Evolutionary conservation across 1,139 yeast genomes (phyloP).

Genomic region (Pichia sp.): DNA sequence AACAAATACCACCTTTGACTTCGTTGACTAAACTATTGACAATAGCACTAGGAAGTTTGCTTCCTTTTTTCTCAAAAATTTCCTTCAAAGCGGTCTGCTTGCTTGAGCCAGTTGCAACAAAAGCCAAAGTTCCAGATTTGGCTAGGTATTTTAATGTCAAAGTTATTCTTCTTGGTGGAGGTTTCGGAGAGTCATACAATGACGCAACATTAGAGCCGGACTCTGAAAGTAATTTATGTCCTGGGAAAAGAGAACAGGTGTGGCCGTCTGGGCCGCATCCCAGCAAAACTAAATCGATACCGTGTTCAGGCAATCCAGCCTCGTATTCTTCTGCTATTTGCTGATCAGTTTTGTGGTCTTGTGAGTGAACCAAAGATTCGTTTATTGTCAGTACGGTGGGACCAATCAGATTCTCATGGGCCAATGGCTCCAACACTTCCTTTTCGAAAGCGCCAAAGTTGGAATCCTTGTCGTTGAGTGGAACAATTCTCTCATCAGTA

Average conservation of each 20-base stretch:
- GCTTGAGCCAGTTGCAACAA: slow-evolving; percentile 86
- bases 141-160: slow-evolving; percentile 63
- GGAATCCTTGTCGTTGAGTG: slow-evolving; percentile 62
- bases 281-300: slow-evolving; percentile 55
- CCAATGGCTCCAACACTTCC: slow-evolving; percentile 48
- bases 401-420: slow-evolving; percentile 21
- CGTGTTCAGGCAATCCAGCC: slow-evolving; percentile 37
- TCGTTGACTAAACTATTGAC: slow-evolving; percentile 44
- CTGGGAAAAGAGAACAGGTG: slow-evolving; percentile 73
- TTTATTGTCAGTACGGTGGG: slow-evolving; percentile 52
- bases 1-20: slow-evolving; percentile 47
- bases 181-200: slow-evolving; percentile 66
- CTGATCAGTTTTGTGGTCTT: slow-evolving; percentile 48
- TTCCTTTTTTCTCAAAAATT: slow-evolving; percentile 51
- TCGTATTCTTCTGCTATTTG: slow-evolving; percentile 52
- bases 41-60: slow-evolving; percentile 67
- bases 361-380: slow-evolving; percentile 41
- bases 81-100: slow-evolving; percentile 71
- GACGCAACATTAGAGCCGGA: slow-evolving; percentile 39
- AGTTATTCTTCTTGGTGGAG: slow-evolving; percentile 74
- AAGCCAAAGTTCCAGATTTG: slow-evolving; percentile 57
- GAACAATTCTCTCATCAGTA: slow-evolving; percentile 71
- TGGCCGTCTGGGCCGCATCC: slow-evolving; percentile 86
- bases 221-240: slow-evolving; percentile 46
- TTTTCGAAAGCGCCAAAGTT: slow-evolving; percentile 62